Evolutionary conservation across 2,329 filamentous ascomycete genomes (phyloP).

Genomic region (Stachybotrys chartarum): DNA sequence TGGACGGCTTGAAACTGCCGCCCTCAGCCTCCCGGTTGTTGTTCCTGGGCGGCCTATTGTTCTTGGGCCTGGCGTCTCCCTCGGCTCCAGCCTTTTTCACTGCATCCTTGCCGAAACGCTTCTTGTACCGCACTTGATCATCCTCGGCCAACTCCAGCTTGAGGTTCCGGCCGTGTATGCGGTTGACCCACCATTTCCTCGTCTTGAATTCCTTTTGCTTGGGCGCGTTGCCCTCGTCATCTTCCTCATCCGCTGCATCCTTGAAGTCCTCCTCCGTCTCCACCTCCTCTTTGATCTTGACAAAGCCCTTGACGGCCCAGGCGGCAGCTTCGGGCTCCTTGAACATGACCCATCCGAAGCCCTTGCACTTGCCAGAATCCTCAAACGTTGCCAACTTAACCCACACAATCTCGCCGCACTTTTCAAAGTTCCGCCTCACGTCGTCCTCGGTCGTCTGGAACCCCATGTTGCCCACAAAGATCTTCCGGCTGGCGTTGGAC

Average conservation of each 20-base stretch:
- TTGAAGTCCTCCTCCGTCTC: slow-evolving; percentile 57
- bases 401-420: slow-evolving; percentile 76
- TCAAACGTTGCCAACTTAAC: slow-evolving; percentile 92
- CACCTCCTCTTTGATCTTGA: slow-evolving; percentile 60
- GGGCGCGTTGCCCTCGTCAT: slow-evolving; percentile 34
- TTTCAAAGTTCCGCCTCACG: slow-evolving; percentile 71
- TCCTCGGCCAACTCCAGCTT: slow-evolving; percentile 94
- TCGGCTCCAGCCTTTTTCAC: slow-evolving; percentile 16
- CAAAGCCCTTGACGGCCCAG: slow-evolving; percentile 66
- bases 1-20: background rate
- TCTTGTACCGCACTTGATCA: slow-evolving; percentile 81
- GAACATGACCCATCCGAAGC: slow-evolving; percentile 93
- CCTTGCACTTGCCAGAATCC: slow-evolving; percentile 96
- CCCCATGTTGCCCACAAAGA: slow-evolving; percentile 87
- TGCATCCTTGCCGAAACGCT: slow-evolving; percentile 74
- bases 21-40: slow-evolving; percentile 3
- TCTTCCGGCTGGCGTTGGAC: slow-evolving; percentile 64
- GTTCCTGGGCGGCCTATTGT: slow-evolving; percentile 24
- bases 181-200: slow-evolving; percentile 78
- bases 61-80: slow-evolving; percentile 25
- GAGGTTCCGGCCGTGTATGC: slow-evolving; percentile 69
- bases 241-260: slow-evolving; percentile 35
- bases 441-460: slow-evolving; percentile 79
- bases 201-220: slow-evolving; percentile 48
- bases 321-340: slow-evolving; percentile 68